phyloP scores from a whole-genome alignment of 2,329 filamentous ascomycete species.

The Aspergillus piperis region DNA sequence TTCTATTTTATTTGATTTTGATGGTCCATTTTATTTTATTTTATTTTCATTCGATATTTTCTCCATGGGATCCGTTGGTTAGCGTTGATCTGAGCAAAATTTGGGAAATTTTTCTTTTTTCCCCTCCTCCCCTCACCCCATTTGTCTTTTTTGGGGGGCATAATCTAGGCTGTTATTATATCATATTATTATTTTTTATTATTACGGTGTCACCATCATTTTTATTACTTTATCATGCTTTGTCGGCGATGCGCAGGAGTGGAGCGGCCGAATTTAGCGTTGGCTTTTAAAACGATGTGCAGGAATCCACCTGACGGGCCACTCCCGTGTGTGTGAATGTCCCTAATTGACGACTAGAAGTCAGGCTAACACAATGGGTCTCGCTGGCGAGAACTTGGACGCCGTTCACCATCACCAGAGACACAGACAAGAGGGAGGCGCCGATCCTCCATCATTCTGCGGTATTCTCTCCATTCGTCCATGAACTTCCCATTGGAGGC shows the following conservation, averaged over 20 bases:
- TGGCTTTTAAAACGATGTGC: constrained; percentile 14
- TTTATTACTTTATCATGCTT: constrained; percentile 9
- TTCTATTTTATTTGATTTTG: constrained; percentile 6
- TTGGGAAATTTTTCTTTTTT: background rate
- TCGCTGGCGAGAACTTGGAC: constrained; percentile 2
- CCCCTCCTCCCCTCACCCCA: constrained; percentile 1
- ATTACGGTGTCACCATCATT: background rate
- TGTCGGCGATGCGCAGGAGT: constrained; percentile 14
- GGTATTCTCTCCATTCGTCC: background rate
- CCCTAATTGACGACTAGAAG: constrained; percentile 7
- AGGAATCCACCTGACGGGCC: constrained; percentile 14
- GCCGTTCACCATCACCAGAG: background rate
- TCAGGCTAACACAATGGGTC: background rate
- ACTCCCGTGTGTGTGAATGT: constrained; percentile 7
- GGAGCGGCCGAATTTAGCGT: constrained; percentile 11
- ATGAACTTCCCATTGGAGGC: background rate
- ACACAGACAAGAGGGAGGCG: background rate
- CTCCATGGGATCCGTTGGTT: background rate
- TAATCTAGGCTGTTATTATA: background rate
- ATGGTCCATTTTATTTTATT: constrained; percentile 9
- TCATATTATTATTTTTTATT: background rate
- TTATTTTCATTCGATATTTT: background rate
- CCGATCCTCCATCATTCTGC: constrained; percentile 2
- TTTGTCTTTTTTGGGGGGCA: background rate
- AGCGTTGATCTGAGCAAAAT: background rate